These are phyloP conservation scores for Fusarium subglutinans DNA, from an alignment of 2,329 filamentous ascomycete species.

Conservation along the genomic window DNA sequence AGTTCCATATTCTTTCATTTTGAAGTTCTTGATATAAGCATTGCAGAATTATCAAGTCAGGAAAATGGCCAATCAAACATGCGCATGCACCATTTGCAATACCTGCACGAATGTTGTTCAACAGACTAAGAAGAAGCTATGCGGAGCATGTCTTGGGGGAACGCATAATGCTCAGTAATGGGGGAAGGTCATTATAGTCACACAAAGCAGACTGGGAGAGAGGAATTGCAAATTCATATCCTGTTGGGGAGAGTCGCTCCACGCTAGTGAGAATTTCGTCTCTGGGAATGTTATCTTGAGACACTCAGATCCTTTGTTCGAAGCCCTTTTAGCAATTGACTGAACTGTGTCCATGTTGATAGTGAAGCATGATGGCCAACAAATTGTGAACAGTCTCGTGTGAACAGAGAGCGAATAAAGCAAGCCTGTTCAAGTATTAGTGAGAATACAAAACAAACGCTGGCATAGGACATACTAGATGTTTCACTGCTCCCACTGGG, in stretches of 20 bases:
- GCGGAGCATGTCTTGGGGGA: background rate
- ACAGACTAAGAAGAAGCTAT: background rate
- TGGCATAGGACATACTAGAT: rapidly evolving
- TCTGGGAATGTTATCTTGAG: no score
- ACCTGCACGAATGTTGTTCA: background rate
- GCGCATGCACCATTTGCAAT: background rate
- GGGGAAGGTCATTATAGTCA: rapidly evolving
- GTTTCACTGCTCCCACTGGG: no score
- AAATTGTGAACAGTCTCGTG: background rate
- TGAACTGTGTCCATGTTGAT: no score
- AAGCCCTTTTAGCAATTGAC: rapidly evolving
- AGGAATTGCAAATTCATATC: background rate
- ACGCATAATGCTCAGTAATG: background rate
- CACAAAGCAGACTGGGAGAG: rapidly evolving
- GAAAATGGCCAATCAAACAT: background rate
- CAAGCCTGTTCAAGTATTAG: rapidly evolving
- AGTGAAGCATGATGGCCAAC: rapidly evolving
- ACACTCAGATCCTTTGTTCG: rapidly evolving
- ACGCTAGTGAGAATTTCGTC: no score
- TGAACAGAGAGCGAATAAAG: rapidly evolving
- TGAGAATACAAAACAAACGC: rapidly evolving
- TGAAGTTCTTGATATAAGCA: no score
- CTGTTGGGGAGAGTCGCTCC: rapidly evolving
- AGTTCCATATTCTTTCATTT: background rate
- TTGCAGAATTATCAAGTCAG: rapidly evolving